A percentile compares a stretch with the other conserved stretches of the same genome.
phyloP scores from a whole-genome alignment of 148 eudicot species.

The Oxyria digyna region DNA sequence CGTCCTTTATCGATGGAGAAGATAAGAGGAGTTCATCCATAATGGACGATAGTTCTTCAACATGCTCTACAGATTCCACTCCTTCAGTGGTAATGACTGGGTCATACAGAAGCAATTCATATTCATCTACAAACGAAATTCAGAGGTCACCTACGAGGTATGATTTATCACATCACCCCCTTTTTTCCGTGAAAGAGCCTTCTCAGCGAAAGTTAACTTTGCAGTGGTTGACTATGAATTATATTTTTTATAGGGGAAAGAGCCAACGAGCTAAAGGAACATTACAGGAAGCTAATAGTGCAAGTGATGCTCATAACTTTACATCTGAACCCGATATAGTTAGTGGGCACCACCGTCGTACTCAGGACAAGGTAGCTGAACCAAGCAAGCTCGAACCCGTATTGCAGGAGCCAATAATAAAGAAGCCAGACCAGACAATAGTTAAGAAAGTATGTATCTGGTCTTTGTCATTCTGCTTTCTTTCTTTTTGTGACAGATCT shows the following conservation, averaged over 20 bases:
- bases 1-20: constrained; percentile 46
- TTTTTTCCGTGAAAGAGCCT: background rate
- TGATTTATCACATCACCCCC: background rate
- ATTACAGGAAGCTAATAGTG: constrained; percentile 28
- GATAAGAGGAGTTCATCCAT: constrained; percentile 35
- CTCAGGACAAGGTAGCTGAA: constrained; percentile 26
- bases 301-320: constrained; percentile 27
- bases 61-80: constrained; percentile 74
- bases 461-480: background rate
- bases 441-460: constrained; percentile 38
- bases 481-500: background rate
- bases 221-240: constrained; percentile 5
- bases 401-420: constrained; percentile 33
- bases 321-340: constrained; percentile 28
- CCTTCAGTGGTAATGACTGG: constrained; percentile 48
- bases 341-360: constrained; percentile 17
- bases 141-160: constrained; percentile 58
- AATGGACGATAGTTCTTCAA: constrained; percentile 81
- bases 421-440: constrained; percentile 40
- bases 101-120: constrained; percentile 30
- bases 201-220: background rate
- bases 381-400: constrained; percentile 25
- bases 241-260: constrained; percentile 33
- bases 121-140: constrained; percentile 25
- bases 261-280: constrained; percentile 40